phyloP scores from a whole-genome alignment of 768 basidiomycete genomes.

The Neoboletus brunneissimus region DNA sequence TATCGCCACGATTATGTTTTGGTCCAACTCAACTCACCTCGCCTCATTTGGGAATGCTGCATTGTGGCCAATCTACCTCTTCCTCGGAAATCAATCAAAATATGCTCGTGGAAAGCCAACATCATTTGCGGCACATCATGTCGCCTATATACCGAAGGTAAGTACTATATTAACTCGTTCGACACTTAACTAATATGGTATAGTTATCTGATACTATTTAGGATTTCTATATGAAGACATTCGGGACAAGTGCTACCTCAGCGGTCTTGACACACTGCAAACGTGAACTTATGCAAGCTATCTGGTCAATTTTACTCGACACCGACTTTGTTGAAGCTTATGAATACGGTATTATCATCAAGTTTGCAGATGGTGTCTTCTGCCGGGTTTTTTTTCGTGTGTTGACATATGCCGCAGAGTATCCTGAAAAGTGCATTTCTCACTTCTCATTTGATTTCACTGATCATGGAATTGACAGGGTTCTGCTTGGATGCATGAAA shows the following conservation, averaged over 20 bases:
- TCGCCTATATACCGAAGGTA: background rate
- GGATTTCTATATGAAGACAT: too few species aligned
- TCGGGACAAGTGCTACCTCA: background rate
- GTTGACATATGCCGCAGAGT: too few species aligned
- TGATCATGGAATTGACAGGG: too few species aligned
- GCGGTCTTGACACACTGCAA: conserved; percentile 11
- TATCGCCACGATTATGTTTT: conserved; percentile 22
- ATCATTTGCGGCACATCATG: background rate
- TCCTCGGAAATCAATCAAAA: background rate
- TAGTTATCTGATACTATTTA: too few species aligned
- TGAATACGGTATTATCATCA: conserved; percentile 17
- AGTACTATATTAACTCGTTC: background rate
- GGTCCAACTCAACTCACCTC: conserved; percentile 24
- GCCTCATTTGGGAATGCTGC: conserved; percentile 16
- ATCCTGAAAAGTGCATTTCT: too few species aligned
- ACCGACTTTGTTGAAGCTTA: conserved; percentile 25
- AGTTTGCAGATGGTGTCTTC: conserved; percentile 19
- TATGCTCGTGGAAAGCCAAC: background rate
- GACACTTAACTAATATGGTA: background rate
- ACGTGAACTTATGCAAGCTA: too few species aligned
- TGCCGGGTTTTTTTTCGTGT: conserved; percentile 13
- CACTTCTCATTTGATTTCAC: too few species aligned
- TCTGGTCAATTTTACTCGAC: conserved; percentile 21
- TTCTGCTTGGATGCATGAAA: too few species aligned
- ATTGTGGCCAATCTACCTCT: conserved; percentile 17